A percentile compares a stretch with the other conserved stretches of the same genome.
Conservation (phyloP, 495 filamentous ascomycete species). For the Lepidopterella palustris region DNA sequence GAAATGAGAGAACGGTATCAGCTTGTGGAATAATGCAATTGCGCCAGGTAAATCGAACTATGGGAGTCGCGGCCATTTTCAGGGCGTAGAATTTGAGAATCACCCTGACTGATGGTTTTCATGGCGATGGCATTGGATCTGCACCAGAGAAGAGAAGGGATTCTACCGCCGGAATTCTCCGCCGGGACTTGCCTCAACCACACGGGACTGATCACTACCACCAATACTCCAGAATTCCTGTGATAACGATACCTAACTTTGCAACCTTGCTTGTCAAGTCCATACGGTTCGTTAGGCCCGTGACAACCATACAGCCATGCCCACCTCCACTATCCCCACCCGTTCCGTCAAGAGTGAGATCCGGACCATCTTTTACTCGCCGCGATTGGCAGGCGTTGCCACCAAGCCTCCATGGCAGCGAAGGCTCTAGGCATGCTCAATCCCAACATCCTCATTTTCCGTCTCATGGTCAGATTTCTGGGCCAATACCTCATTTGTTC, state of each 20-base stretch:
- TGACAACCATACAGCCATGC: neutral
- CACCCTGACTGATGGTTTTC: neutral
- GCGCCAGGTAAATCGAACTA: slow-evolving; percentile 1
- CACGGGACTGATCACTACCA: neutral
- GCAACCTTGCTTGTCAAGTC: neutral
- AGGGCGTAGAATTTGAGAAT: slow-evolving; percentile 1
- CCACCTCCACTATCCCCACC: neutral
- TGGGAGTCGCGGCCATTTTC: slow-evolving; percentile 16
- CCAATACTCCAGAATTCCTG: neutral
- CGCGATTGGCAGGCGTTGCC: neutral
- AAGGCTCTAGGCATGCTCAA: neutral
- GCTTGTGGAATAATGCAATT: slow-evolving; percentile 1
- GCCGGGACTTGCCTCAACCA: neutral
- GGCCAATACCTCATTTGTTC: neutral
- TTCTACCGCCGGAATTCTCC: neutral
- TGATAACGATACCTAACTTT: neutral
- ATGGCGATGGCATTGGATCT: neutral
- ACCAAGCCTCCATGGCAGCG: neutral
- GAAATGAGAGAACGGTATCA: slow-evolving; percentile 16
- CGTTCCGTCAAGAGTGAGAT: neutral
- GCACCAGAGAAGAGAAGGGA: neutral
- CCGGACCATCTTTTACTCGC: neutral
- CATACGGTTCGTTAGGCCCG: slow-evolving; percentile 1
- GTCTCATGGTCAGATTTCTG: neutral
- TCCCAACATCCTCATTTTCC: neutral